Base-by-base conservation (phyloP, 208 protist species). In the Trypanosoma brucei region DNA sequence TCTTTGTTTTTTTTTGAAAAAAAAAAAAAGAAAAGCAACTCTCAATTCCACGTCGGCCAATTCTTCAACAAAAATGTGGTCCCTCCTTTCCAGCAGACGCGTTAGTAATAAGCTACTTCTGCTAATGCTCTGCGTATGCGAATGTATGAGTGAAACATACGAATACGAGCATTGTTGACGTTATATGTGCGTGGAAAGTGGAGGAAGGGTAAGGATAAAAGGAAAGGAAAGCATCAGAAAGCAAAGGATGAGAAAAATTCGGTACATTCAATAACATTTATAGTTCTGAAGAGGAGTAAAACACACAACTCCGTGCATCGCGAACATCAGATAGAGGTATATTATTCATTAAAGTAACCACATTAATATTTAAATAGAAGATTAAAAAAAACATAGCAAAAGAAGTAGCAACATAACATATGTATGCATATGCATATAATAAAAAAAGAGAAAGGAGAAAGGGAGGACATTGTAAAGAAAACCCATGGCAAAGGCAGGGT, bases 211-310 rank as follows among this genome's bases (percentile, higher is more conserved):
- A 59, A 34, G 57, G 34, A 60, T 48, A 48, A 14, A 48, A 48
- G 44, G 8, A 11, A 44, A 8, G 5, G 35, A 42, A 34, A 61
- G 14, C 1, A 52, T 14, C 13, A 14, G 40, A 42, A 44, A 52
- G 31, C 13, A 1, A 70, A 63, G 40, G 54, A 60, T 57, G 62
- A 53, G 13, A 63, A 63, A 44, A 37, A 68, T 6, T 58, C n/a
- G 9, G 50, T 37, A n/a, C 48, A 9, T 14, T 30, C 46, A 62
- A 36, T 48, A 6, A 62, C 44, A n/a, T 8, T n/a, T 48, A 48
- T 14, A 8, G 44, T 48, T 48, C 9, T 14, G 44, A 48, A 8
- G 9, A 48, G 8, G 44, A 14, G 44, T 14, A 14, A 14, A 48
- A 48, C 44, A 48, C 44, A 48, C 14, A 48, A 48, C 8, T 48